A percentile compares a stretch with the other conserved stretches of the same genome.
Conservation (phyloP, 2,329 filamentous ascomycete genomes). For the Calonectria henricotiae region DNA sequence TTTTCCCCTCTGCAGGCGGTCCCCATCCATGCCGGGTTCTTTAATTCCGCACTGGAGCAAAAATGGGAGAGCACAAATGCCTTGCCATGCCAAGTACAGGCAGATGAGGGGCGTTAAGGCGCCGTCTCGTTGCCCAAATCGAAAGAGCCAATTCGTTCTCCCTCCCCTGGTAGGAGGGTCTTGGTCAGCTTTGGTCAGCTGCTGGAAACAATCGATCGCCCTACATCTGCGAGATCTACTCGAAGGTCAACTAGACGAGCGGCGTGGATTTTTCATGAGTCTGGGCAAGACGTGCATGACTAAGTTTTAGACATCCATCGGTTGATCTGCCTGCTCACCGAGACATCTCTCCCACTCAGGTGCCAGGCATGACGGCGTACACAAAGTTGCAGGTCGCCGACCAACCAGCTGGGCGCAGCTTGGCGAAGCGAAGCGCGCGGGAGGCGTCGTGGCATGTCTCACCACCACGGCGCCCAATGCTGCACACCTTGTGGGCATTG, state of each 20-base stretch:
- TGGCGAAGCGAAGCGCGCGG: conserved; percentile 36
- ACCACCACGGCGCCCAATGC: conserved; percentile 35
- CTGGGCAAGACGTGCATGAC: conserved; percentile 1
- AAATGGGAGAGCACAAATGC: conserved; percentile 3
- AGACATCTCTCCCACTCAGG: conserved; percentile 11
- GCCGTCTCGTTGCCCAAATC: not conserved
- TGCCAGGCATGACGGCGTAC: conserved; percentile 1
- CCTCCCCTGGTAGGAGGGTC: not conserved
- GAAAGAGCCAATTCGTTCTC: conserved; percentile 9
- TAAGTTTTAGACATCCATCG: not conserved
- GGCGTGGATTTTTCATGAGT: not conserved
- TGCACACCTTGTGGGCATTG: not conserved
- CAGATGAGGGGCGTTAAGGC: conserved; percentile 10
- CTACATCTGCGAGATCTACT: conserved; percentile 18
- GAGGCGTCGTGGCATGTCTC: conserved; percentile 42
- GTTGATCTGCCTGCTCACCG: not conserved
- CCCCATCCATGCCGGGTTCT: conserved; percentile 22
- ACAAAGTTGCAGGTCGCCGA: conserved; percentile 22
- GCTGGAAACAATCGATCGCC: conserved; percentile 14
- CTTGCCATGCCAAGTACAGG: conserved; percentile 11
- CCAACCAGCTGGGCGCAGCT: conserved; percentile 35
- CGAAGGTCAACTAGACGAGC: conserved; percentile 12
- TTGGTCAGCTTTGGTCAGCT: conserved; percentile 38
- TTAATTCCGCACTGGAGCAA: conserved; percentile 37
- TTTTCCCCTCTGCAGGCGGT: not conserved